Conservation (phyloP, 2,329 filamentous ascomycete genomes). For the Penicillium concentricum region DNA sequence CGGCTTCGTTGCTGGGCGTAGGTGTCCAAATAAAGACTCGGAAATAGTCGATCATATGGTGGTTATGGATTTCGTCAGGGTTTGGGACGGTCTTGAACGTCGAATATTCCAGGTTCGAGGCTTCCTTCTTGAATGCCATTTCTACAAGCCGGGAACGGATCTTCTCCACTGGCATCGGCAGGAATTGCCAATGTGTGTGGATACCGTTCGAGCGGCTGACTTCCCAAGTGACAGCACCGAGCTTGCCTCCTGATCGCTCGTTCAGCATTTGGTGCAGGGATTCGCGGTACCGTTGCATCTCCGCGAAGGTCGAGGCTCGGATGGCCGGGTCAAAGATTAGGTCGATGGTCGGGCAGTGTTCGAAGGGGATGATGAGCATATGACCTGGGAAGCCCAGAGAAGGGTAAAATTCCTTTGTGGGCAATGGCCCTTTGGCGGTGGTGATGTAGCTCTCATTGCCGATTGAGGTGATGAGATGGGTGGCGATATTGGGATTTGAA, state of each 20-base stretch:
- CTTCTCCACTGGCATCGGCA: constrained; percentile 70
- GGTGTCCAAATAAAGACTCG: constrained; percentile 74
- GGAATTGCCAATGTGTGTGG: constrained; percentile 90
- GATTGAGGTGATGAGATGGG: constrained; percentile 87
- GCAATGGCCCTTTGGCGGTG: constrained; percentile 85
- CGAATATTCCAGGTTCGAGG: constrained; percentile 68
- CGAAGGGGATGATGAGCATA: constrained; percentile 85
- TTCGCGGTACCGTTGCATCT: constrained; percentile 80
- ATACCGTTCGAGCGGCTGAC: constrained; percentile 79
- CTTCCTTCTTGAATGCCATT: constrained; percentile 83
- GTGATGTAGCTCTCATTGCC: constrained; percentile 86
- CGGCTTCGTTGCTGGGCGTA: not conserved
- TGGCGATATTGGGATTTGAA: constrained; percentile 77
- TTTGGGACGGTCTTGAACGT: constrained; percentile 46
- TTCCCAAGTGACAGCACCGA: constrained; percentile 89
- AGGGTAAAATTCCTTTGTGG: constrained; percentile 68
- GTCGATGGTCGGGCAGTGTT: constrained; percentile 73
- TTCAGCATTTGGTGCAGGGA: constrained; percentile 76
- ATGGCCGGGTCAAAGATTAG: constrained; percentile 61
- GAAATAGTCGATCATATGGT: constrained; percentile 63
- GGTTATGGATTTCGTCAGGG: constrained; percentile 42
- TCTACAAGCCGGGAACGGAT: constrained; percentile 75
- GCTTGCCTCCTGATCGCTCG: constrained; percentile 45
- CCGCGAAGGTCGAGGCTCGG: constrained; percentile 61
- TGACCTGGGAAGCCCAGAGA: constrained; percentile 77